Percentiles rank a stretch among this genome's conserved stretches.
These are phyloP conservation scores for Ramularia endophylla DNA, from an alignment of 2,329 filamentous ascomycete genomes.

Conservation along the genomic window DNA sequence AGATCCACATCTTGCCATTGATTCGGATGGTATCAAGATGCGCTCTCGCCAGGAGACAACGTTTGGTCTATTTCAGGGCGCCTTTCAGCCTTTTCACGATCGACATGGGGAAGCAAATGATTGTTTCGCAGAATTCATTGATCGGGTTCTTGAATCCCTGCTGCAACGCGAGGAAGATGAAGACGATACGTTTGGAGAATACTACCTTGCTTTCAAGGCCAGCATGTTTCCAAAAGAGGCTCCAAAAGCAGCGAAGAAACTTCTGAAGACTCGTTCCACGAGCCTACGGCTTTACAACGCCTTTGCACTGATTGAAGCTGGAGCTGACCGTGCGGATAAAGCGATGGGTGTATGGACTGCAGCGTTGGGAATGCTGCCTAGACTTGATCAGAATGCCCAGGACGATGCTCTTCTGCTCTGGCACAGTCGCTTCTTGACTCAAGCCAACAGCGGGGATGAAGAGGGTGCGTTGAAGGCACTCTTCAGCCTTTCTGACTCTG, in stretches of 20 bases:
- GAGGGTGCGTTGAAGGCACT: constrained; percentile 31
- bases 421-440: constrained; percentile 62
- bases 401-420: constrained; percentile 45
- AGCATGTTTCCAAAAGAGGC: constrained; percentile 47
- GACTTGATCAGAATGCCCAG: constrained; percentile 32
- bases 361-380: constrained; percentile 55
- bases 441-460: constrained; percentile 45
- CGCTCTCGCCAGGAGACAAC: constrained; percentile 11
- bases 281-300: constrained; percentile 68
- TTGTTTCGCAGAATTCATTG: constrained; percentile 25
- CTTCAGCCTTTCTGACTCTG: constrained; percentile 23
- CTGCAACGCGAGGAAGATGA: constrained; percentile 34
- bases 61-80: constrained; percentile 7
- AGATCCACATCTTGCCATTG: constrained; percentile 10
- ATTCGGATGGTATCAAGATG: neutral
- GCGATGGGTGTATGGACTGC: constrained; percentile 62
- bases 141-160: constrained; percentile 54
- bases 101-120: neutral
- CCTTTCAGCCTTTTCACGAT: constrained; percentile 4
- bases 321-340: constrained; percentile 37
- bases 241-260: constrained; percentile 64
- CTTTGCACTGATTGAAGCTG: constrained; percentile 66
- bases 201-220: constrained; percentile 63
- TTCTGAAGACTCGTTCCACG: constrained; percentile 63
- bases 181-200: constrained; percentile 56